phyloP scores from a whole-genome alignment of 805 yeast genomes.

The Nakazawaea ambrosiae region DNA sequence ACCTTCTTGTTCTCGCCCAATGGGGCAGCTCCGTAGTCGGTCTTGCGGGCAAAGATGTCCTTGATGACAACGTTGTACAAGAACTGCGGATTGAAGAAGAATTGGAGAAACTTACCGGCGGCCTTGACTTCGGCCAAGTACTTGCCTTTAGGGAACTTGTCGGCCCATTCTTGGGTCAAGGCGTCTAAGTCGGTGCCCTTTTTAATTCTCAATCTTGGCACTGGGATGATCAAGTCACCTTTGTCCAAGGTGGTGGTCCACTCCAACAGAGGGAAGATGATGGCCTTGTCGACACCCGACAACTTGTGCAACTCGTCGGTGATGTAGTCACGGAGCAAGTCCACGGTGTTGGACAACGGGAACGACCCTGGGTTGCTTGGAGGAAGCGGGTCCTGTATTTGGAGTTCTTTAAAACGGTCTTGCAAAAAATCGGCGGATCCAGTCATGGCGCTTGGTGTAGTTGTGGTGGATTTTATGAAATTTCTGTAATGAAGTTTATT shows the following conservation, averaged over 20 bases:
- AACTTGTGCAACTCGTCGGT: conserved; percentile 68
- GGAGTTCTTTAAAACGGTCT: conserved; percentile 18
- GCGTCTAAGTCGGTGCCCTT: conserved; percentile 76
- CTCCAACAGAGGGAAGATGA: conserved; percentile 83
- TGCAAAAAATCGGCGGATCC: conserved; percentile 19
- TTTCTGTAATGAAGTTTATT: too few relatives aligned
- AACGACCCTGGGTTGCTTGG: conserved; percentile 46
- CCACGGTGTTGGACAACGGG: conserved; percentile 78
- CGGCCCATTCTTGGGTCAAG: conserved; percentile 72
- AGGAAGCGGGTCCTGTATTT: conserved; percentile 29
- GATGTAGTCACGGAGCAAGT: conserved; percentile 84
- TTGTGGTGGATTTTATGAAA: too few relatives aligned
- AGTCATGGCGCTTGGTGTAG: conserved; percentile 17
- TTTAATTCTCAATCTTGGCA: conserved; percentile 83
- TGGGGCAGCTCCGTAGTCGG: conserved; percentile 67
- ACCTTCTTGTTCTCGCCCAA: conserved; percentile 66
- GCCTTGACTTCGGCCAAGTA: conserved; percentile 67
- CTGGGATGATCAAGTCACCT: conserved; percentile 88
- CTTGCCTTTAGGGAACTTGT: conserved; percentile 64
- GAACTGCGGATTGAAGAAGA: conserved; percentile 65
- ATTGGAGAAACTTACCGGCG: conserved; percentile 88
- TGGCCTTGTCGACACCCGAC: conserved; percentile 59
- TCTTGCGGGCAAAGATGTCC: conserved; percentile 55
- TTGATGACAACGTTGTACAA: conserved; percentile 64
- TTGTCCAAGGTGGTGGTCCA: conserved; percentile 80